These are phyloP conservation scores for Fragilaria radians DNA, from an alignment of 108 stramenopile genomes.

Conservation along the genomic window DNA sequence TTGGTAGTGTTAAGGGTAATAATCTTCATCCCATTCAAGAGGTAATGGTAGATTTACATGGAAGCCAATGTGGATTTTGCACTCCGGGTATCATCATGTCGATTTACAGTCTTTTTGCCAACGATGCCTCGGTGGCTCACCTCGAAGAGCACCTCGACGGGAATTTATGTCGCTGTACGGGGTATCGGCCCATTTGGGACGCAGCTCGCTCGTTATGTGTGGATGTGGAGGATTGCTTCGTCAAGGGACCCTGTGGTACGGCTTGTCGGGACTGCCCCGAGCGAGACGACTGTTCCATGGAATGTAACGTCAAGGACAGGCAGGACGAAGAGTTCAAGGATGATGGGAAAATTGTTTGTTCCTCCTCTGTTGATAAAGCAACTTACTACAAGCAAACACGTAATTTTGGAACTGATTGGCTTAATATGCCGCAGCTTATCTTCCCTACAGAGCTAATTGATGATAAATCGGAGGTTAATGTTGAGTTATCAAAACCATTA, in stretches of 20 bases:
- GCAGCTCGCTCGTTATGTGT: constrained; percentile 73
- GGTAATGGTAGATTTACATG: constrained; percentile 90
- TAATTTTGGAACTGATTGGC: constrained; percentile 31
- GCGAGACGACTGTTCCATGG: constrained; percentile 55
- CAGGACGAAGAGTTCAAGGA: constrained; percentile 15
- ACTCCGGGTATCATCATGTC: constrained; percentile 95
- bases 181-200: constrained; percentile 96
- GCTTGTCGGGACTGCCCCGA: constrained; percentile 76
- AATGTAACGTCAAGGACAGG: constrained; percentile 58
- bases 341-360: constrained; percentile 22
- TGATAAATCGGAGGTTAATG: constrained; percentile 10
- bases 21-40: constrained; percentile 89
- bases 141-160: constrained; percentile 94
- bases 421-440: constrained; percentile 55
- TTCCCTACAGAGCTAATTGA: constrained; percentile 58
- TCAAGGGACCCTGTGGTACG: constrained; percentile 65
- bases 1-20: constrained; percentile 64
- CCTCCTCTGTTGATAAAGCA: constrained; percentile 52
- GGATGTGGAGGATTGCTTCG: constrained; percentile 34
- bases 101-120: constrained; percentile 80
- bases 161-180: constrained; percentile 94
- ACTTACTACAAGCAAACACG: constrained; percentile 31
- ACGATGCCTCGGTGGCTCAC: constrained; percentile 24
- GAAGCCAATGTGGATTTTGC: constrained; percentile 94
- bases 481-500: constrained; percentile 44